A percentile compares a stretch with the other conserved stretches of the same genome.
phyloP scores from a whole-genome alignment of 495 filamentous ascomycete species.

The Neurospora intermedia region DNA sequence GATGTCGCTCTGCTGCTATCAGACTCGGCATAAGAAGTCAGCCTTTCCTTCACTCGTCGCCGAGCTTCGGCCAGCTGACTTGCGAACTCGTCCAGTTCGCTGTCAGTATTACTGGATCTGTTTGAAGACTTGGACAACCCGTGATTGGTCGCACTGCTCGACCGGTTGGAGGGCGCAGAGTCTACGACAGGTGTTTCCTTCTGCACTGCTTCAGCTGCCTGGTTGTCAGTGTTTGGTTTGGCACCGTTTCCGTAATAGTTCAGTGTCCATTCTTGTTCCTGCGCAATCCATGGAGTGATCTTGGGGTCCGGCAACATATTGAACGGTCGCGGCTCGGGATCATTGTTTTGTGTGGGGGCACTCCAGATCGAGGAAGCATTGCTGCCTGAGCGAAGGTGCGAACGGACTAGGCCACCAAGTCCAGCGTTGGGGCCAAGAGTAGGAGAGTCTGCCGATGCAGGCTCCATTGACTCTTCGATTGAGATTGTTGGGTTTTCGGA shows the following conservation, averaged over 20 bases:
- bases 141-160: conserved; percentile 4
- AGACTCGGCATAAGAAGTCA: conserved; percentile 60
- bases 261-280: conserved; percentile 38
- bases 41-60: conserved; percentile 68
- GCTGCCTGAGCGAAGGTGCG: conserved; percentile 78
- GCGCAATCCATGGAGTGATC: conserved; percentile 44
- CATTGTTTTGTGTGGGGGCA: conserved; percentile 12
- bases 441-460: conserved; percentile 55
- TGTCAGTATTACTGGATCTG: conserved; percentile 22
- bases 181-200: conserved; percentile 2
- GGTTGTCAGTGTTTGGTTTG: conserved; percentile 17
- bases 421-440: conserved; percentile 62
- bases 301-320: conserved; percentile 20
- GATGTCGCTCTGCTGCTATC: conserved; percentile 46
- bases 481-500: conserved; percentile 12
- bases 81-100: conserved; percentile 70
- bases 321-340: conserved; percentile 26
- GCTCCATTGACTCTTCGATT: conserved; percentile 15
- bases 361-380: conserved; percentile 68
- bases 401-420: conserved; percentile 70
- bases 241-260: conserved; percentile 20
- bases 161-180: not conserved
- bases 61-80: conserved; percentile 69
- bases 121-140: conserved; percentile 17
- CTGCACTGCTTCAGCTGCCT: not conserved